These are phyloP conservation scores for Veloboletus limbatus DNA, from an alignment of 1,284 basidiomycete genomes.

Conservation along the genomic window DNA sequence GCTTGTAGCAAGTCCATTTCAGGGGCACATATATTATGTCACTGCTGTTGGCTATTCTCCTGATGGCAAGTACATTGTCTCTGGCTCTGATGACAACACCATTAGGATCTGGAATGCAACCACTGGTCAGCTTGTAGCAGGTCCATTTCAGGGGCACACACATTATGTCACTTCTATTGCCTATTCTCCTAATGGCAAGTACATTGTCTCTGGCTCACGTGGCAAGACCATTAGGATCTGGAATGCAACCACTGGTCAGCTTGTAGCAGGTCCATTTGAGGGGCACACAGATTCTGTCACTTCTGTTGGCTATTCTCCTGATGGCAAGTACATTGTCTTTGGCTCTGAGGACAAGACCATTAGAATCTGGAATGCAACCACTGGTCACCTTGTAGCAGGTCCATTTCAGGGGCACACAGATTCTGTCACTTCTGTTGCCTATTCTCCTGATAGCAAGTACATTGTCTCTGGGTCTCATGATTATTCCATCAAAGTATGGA, in stretches of 20 bases:
- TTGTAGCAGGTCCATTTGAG: background rate
- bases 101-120: background rate
- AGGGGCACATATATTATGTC: background rate
- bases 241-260: background rate
- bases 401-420: background rate
- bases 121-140: background rate
- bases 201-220: background rate
- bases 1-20: background rate
- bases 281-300: background rate
- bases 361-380: background rate
- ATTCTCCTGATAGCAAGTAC: background rate
- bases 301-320: background rate
- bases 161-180: background rate
- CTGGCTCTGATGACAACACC: background rate
- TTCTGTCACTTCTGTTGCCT: background rate
- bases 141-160: background rate
- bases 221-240: slow-evolving; percentile 1
- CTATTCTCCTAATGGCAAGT: background rate
- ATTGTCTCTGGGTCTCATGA: background rate
- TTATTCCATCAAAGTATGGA: background rate
- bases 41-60: background rate
- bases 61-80: background rate
- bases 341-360: too few relatives aligned
- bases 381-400: background rate
- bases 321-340: too few relatives aligned